phyloP scores from a whole-genome alignment of 225 moss, liverwort and hornwort species.

The Pseudoscleropodium purum region DNA sequence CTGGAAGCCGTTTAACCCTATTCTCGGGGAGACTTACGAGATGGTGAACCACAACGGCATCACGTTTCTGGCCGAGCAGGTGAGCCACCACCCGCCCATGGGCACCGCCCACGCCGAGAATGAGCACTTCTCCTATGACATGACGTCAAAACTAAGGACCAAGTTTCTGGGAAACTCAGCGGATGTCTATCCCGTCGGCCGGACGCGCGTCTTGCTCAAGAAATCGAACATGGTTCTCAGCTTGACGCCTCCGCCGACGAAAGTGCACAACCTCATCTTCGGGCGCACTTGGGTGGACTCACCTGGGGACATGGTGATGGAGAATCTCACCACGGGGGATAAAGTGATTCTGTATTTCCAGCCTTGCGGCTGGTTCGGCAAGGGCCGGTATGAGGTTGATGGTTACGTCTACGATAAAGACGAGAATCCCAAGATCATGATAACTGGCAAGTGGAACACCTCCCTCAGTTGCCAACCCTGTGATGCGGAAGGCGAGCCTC shows the following conservation, averaged over 20 bases:
- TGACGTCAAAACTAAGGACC: slow-evolving; percentile 83
- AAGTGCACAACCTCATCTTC: slow-evolving; percentile 88
- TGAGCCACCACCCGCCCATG: slow-evolving; percentile 96
- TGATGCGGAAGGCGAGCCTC: slow-evolving; percentile 86
- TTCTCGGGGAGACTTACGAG: slow-evolving; percentile 95
- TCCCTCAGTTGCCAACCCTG: slow-evolving; percentile 83
- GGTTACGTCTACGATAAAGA: slow-evolving; percentile 87
- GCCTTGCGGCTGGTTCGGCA: slow-evolving; percentile 98
- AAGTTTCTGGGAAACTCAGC: slow-evolving; percentile 91
- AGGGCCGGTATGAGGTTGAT: slow-evolving; percentile 88
- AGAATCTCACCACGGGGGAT: slow-evolving; percentile 84
- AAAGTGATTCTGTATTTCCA: slow-evolving; percentile 94
- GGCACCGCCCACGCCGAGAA: slow-evolving; percentile 83
- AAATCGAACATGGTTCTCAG: slow-evolving; percentile 63
- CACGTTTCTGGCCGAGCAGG: slow-evolving; percentile 84
- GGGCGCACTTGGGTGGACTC: slow-evolving; percentile 96
- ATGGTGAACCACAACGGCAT: slow-evolving; percentile 86
- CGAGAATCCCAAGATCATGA: slow-evolving; percentile 82
- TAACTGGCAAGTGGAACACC: slow-evolving; percentile 89
- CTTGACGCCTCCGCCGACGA: slow-evolving; percentile 76
- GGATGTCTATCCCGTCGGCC: slow-evolving; percentile 87
- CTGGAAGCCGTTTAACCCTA: slow-evolving; percentile 99
- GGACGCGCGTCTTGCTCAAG: slow-evolving; percentile 81
- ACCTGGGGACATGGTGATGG: slow-evolving; percentile 86
- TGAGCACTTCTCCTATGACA: slow-evolving; percentile 71